These are phyloP conservation scores for Solanum medicagineum DNA, from an alignment of 257 asterid genomes.

Conservation along the genomic window DNA sequence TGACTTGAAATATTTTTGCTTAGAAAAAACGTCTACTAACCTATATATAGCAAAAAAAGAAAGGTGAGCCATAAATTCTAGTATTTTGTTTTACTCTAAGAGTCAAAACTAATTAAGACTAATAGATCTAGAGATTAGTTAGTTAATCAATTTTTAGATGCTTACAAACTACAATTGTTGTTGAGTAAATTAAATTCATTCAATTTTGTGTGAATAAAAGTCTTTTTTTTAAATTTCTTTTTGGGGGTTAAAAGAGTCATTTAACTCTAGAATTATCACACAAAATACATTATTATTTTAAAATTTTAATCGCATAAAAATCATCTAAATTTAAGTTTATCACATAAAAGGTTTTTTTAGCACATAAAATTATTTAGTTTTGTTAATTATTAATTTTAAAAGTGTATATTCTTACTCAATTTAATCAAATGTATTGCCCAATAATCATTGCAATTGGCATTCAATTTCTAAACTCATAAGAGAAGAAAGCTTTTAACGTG, in stretches of 20 bases:
- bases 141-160: no score
- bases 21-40: background rate
- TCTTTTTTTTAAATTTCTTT: no score
- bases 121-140: background rate
- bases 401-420: background rate
- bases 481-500: no score
- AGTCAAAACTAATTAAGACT: no score
- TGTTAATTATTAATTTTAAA: no score
- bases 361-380: no score
- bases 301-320: background rate
- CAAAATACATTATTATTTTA: background rate
- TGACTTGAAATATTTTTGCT: background rate
- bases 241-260: no score
- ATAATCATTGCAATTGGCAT: background rate
- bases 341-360: background rate
- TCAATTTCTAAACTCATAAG: background rate
- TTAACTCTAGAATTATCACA: background rate
- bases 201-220: background rate
- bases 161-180: background rate
- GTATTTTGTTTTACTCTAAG: background rate
- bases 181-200: background rate
- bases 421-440: background rate
- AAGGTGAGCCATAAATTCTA: background rate
- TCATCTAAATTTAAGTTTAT: background rate
- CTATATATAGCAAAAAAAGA: background rate